Evolutionary conservation across 2,329 filamentous ascomycete genomes (phyloP).

Genomic region (Talaromyces sp.): DNA sequence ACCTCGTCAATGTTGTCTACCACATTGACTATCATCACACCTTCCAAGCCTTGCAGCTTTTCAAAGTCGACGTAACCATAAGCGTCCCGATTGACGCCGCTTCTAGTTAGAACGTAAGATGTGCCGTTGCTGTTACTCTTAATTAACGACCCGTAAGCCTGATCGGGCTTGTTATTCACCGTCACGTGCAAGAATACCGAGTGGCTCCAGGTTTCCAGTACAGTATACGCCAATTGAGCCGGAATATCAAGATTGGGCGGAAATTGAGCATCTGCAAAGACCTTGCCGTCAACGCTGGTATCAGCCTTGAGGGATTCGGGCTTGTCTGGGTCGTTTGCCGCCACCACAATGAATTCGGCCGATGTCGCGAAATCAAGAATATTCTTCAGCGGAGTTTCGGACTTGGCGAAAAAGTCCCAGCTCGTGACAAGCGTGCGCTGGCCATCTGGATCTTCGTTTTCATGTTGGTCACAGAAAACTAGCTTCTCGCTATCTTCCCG

Average conservation of each 20-base stretch:
- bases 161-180: slow-evolving; percentile 59
- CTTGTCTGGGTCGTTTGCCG: slow-evolving; percentile 58
- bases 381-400: slow-evolving; percentile 58
- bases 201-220: slow-evolving; percentile 90
- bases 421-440: slow-evolving; percentile 68
- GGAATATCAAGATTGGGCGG: slow-evolving; percentile 75
- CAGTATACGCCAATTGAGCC: slow-evolving; percentile 79
- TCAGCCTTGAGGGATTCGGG: slow-evolving; percentile 67
- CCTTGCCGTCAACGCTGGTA: slow-evolving; percentile 76
- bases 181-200: slow-evolving; percentile 91
- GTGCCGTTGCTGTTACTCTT: slow-evolving; percentile 99
- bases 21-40: slow-evolving; percentile 79
- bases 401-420: slow-evolving; percentile 62
- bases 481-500: slow-evolving; percentile 57
- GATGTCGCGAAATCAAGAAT: slow-evolving; percentile 87
- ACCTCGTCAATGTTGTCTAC: slow-evolving; percentile 68
- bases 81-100: slow-evolving; percentile 73
- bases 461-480: slow-evolving; percentile 58
- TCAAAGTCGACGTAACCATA: slow-evolving; percentile 87
- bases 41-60: slow-evolving; percentile 87
- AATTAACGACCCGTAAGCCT: slow-evolving; percentile 77
- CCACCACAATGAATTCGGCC: slow-evolving; percentile 93
- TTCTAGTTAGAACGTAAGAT: slow-evolving; percentile 79
- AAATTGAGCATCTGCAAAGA: slow-evolving; percentile 78
- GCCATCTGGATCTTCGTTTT: slow-evolving; percentile 57